Conservation (phyloP, 306 rosid species). For the Cucumis hystrix region DNA sequence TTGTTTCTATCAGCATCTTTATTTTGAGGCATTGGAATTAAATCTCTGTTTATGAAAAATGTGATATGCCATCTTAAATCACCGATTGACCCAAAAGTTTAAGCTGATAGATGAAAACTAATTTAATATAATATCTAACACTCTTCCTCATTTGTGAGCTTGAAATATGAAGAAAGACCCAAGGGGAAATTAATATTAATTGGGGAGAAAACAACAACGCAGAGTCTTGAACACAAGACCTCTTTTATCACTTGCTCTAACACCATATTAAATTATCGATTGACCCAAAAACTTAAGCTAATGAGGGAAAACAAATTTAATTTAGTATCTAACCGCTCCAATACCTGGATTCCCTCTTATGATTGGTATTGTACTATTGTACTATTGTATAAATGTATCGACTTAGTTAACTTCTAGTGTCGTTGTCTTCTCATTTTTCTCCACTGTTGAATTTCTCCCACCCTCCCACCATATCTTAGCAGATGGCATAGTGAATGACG, state of each 20-base stretch:
- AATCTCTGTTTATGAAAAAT: neutral
- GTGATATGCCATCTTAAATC: neutral
- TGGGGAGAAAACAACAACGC: too few relatives aligned
- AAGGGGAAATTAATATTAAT: too few relatives aligned
- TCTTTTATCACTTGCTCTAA: too few relatives aligned
- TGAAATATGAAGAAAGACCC: too few relatives aligned
- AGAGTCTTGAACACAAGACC: too few relatives aligned
- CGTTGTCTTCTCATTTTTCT: neutral
- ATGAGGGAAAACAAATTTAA: too few relatives aligned
- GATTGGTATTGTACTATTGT: neutral
- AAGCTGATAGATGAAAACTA: too few relatives aligned
- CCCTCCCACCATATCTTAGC: neutral
- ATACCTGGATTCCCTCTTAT: neutral
- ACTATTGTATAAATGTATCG: neutral
- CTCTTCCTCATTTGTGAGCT: too few relatives aligned
- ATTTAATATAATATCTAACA: too few relatives aligned
- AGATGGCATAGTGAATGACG: constrained; percentile 61
- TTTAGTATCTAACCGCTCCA: neutral
- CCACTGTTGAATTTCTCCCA: neutral
- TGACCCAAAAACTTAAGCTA: too few relatives aligned
- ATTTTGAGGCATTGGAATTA: neutral
- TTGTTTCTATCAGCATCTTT: neutral
- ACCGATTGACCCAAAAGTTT: too few relatives aligned
- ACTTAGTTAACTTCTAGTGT: neutral
- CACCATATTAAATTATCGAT: too few relatives aligned